Percentiles rank a stretch among this genome's conserved stretches.
phyloP scores from a whole-genome alignment of 1,284 basidiomycete species.

The Rhizopogon hawkerae region DNA sequence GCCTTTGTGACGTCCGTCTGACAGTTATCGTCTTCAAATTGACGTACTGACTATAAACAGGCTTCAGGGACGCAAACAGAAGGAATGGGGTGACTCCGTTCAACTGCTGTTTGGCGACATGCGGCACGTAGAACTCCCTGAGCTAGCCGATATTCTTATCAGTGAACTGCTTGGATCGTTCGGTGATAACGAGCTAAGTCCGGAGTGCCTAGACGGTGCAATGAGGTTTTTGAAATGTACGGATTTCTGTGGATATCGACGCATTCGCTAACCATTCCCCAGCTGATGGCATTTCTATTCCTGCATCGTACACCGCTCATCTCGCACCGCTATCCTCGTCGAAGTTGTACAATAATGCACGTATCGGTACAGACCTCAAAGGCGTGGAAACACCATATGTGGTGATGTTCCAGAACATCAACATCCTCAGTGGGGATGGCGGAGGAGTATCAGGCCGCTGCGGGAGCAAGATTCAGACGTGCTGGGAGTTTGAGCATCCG shows the following conservation, averaged over 20 bases:
- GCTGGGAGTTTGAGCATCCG: conserved; percentile 97
- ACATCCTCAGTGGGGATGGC: conserved; percentile 72
- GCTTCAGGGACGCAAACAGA: conserved; percentile 69
- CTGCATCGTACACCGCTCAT: conserved; percentile 91
- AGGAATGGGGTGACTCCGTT: conserved; percentile 82
- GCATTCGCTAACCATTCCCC: conserved; percentile 8
- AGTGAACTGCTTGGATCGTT: conserved; percentile 96
- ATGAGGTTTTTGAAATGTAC: conserved; percentile 82
- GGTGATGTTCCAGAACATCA: conserved; percentile 93
- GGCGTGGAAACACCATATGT: conserved; percentile 91
- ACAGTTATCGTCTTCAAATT: conserved; percentile 5
- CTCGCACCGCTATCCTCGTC: conserved; percentile 90
- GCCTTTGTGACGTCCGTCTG: conserved; percentile 80
- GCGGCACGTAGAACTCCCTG: conserved; percentile 73
- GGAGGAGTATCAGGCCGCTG: conserved; percentile 55
- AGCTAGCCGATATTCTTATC: conserved; percentile 88
- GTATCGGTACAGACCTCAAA: conserved; percentile 56
- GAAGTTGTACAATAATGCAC: conserved; percentile 81
- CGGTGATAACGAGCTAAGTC: conserved; percentile 97
- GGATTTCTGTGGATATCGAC: conserved; percentile 21
- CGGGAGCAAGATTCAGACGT: conserved; percentile 83
- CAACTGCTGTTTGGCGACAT: conserved; percentile 89
- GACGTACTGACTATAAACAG: conserved; percentile 34
- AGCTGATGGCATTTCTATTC: conserved; percentile 94
- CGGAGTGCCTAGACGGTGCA: conserved; percentile 96